phyloP scores from a whole-genome alignment of 2,329 filamentous ascomycete genomes.

The Ceratocystis cacaofunesta region DNA sequence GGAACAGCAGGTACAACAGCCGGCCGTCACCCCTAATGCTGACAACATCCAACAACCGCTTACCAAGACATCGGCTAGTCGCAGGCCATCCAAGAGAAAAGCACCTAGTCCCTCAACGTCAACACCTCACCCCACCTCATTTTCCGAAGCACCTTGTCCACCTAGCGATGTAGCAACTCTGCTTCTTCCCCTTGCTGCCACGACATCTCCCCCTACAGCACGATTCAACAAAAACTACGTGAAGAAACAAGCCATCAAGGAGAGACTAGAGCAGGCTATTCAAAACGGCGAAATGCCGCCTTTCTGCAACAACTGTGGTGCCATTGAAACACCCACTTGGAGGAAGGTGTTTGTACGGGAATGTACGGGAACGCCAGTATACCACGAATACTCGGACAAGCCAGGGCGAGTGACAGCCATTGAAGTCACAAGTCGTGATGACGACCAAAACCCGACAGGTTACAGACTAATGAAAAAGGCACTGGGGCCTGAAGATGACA shows the following conservation, averaged over 20 bases:
- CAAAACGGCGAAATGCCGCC: slow-evolving; percentile 71
- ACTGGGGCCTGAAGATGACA: slow-evolving; percentile 46
- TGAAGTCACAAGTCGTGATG: slow-evolving; percentile 48
- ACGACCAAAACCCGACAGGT: slow-evolving; percentile 44
- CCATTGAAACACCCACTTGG: slow-evolving; percentile 94
- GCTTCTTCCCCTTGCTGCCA: slow-evolving; percentile 20
- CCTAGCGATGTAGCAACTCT: slow-evolving; percentile 29
- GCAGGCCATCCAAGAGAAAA: slow-evolving; percentile 3
- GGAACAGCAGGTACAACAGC: not conserved
- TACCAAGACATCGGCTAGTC: not conserved
- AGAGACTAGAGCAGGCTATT: slow-evolving; percentile 48
- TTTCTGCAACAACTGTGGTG: slow-evolving; percentile 84
- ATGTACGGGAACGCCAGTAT: slow-evolving; percentile 51
- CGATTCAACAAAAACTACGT: slow-evolving; percentile 47
- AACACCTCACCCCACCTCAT: slow-evolving; percentile 28
- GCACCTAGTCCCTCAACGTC: slow-evolving; percentile 21
- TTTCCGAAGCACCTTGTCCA: slow-evolving; percentile 29
- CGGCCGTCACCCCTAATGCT: not conserved
- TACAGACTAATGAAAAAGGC: slow-evolving; percentile 71
- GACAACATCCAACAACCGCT: not conserved
- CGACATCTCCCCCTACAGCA: slow-evolving; percentile 26
- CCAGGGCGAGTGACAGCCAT: slow-evolving; percentile 62
- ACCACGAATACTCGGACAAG: slow-evolving; percentile 57
- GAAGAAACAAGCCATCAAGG: slow-evolving; percentile 46
- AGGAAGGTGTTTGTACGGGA: slow-evolving; percentile 79